A percentile compares a stretch with the other conserved stretches of the same genome.
Evolutionary conservation across 2,329 filamentous ascomycete genomes (phyloP).

Genomic region (Paecilomyces variotii): DNA sequence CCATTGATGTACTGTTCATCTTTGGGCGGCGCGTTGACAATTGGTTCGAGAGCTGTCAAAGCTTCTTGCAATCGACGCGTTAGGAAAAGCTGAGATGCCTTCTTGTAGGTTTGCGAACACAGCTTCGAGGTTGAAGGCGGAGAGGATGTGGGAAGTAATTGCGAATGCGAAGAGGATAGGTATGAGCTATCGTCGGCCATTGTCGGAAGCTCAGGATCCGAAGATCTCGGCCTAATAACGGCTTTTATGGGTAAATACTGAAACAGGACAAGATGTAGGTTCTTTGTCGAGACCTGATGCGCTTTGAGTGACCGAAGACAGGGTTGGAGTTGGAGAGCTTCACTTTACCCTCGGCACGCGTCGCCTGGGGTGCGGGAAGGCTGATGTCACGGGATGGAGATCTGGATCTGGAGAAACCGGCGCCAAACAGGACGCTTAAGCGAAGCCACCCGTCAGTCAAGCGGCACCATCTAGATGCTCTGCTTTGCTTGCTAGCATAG

Average conservation of each 20-base stretch:
- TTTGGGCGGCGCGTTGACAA: slow-evolving; percentile 54
- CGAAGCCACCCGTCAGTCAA: too few species aligned
- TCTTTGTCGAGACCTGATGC: neutral
- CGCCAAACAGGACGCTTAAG: neutral
- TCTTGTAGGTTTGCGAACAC: slow-evolving; percentile 84
- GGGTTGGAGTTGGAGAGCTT: slow-evolving; percentile 9
- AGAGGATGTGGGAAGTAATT: slow-evolving; percentile 53
- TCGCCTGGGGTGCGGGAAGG: slow-evolving; percentile 17
- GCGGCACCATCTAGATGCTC: neutral
- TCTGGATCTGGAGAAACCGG: slow-evolving; percentile 5
- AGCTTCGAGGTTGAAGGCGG: slow-evolving; percentile 50
- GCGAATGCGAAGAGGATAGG: slow-evolving; percentile 39
- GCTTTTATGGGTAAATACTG: neutral
- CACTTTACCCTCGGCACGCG: slow-evolving; percentile 24
- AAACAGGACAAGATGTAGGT: slow-evolving; percentile 1
- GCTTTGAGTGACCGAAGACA: neutral
- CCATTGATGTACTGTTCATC: slow-evolving; percentile 35
- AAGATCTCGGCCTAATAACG: neutral
- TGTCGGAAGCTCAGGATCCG: slow-evolving; percentile 8
- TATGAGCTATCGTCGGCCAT: slow-evolving; percentile 23
- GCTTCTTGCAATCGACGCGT: slow-evolving; percentile 90
- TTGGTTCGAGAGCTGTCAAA: slow-evolving; percentile 71
- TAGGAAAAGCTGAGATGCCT: slow-evolving; percentile 87
- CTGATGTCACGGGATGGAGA: slow-evolving; percentile 22
- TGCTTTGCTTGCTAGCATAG: neutral